These are phyloP conservation scores for Botrytis porri DNA, from an alignment of 2,329 filamentous ascomycete genomes.

Conservation along the genomic window DNA sequence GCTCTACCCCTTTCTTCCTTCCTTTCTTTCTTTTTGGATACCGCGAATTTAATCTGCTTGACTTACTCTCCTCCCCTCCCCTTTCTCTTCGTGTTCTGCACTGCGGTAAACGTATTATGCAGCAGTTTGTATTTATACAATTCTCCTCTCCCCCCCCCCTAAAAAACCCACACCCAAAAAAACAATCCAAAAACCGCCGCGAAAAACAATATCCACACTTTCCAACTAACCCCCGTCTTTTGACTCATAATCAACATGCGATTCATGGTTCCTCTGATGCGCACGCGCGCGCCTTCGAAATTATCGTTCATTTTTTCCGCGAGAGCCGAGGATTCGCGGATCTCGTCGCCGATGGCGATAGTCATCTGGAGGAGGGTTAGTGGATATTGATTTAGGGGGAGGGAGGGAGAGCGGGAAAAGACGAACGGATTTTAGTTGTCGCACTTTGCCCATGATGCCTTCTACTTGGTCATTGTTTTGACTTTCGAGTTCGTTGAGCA, in stretches of 20 bases:
- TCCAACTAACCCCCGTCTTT: conserved; percentile 92
- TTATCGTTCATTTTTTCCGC: conserved; percentile 95
- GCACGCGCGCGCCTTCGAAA: conserved; percentile 80
- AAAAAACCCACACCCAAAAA: conserved; percentile 87
- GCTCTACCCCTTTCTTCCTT: background rate
- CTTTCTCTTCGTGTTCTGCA: background rate
- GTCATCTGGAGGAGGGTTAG: conserved; percentile 64
- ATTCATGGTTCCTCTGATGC: conserved; percentile 90
- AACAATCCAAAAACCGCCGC: conserved; percentile 78
- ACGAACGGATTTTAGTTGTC: conserved; percentile 81
- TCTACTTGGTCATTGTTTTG: conserved; percentile 91
- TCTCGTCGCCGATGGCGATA: conserved; percentile 90
- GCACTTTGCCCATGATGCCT: conserved; percentile 88
- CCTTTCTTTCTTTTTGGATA: background rate
- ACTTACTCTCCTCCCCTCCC: background rate
- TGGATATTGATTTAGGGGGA: background rate
- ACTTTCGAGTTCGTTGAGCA: conserved; percentile 88
- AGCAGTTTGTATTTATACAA: background rate
- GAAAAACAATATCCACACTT: conserved; percentile 89
- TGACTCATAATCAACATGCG: conserved; percentile 96
- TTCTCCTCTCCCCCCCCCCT: conserved; percentile 28
- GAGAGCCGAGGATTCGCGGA: conserved; percentile 81
- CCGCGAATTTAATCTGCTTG: too few relatives aligned
- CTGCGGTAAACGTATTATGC: background rate
- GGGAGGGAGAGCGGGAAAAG: background rate